Percentiles rank a stretch among this genome's conserved stretches.
These are phyloP conservation scores for Jimgerdemannia lactiflua DNA, from an alignment of 192 early-diverging fungal genomes.

Conservation along the genomic window DNA sequence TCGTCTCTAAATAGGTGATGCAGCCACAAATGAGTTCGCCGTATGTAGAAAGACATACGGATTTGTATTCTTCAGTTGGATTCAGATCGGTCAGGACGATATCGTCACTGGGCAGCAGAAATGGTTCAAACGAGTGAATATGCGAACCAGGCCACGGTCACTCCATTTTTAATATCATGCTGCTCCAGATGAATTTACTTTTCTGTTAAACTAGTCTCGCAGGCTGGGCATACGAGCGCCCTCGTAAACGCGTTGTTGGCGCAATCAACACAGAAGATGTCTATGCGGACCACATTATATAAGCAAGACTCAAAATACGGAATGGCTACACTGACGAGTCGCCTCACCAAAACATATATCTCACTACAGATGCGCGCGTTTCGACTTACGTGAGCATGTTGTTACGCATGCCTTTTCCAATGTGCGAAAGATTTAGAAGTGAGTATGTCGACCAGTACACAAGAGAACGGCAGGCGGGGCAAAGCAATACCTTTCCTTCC, in stretches of 20 bases:
- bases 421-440: background rate
- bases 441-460: background rate
- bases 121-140: conserved; percentile 2
- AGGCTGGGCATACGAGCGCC: conserved; percentile 60
- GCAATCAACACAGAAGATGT: conserved; percentile 66
- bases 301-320: no score
- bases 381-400: conserved; percentile 59
- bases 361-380: no score
- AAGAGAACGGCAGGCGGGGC: background rate
- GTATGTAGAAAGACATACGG: conserved; percentile 27
- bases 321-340: no score
- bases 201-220: conserved; percentile 46
- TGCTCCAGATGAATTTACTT: conserved; percentile 30
- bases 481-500: conserved; percentile 21
- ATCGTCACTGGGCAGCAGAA: conserved; percentile 36
- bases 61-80: conserved; percentile 64
- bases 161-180: no score
- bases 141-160: background rate
- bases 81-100: conserved; percentile 54
- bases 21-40: background rate
- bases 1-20: background rate
- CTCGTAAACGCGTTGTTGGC: conserved; percentile 47
- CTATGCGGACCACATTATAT: conserved; percentile 22
- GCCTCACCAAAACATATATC: no score
- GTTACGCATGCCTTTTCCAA: conserved; percentile 51